phyloP scores from a whole-genome alignment of 208 protist species.

The Crithidia brevicula region DNA sequence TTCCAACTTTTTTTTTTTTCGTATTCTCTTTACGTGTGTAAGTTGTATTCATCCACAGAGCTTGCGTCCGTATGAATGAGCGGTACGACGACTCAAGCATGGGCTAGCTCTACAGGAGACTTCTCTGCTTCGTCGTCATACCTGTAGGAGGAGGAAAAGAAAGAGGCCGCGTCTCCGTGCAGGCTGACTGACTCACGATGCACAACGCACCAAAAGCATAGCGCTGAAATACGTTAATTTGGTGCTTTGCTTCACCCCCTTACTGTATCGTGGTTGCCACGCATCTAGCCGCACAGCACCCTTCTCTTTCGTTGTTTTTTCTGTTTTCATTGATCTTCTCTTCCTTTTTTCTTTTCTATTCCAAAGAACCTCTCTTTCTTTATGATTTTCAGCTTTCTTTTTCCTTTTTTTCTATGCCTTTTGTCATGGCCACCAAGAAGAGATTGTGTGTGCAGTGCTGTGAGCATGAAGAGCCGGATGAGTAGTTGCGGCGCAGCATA shows the following conservation, averaged over 20 bases:
- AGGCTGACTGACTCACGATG: too few relatives aligned
- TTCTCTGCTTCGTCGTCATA: slow-evolving; percentile 1
- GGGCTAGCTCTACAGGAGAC: slow-evolving; percentile 24
- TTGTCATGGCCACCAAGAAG: too few relatives aligned
- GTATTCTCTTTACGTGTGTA: background rate
- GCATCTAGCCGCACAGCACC: background rate
- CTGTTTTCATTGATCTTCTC: background rate
- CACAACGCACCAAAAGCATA: background rate
- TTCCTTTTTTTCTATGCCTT: background rate
- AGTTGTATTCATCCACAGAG: background rate
- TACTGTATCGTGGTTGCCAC: too few relatives aligned
- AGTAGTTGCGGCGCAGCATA: too few relatives aligned
- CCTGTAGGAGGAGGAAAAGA: background rate
- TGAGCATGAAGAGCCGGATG: too few relatives aligned
- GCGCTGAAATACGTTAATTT: background rate
- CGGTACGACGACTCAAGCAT: background rate
- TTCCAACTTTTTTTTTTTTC: slow-evolving; percentile 2
- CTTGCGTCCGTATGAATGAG: background rate
- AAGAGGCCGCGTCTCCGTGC: background rate
- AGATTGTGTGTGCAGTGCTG: too few relatives aligned
- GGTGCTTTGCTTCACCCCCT: background rate
- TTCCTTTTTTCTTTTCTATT: background rate
- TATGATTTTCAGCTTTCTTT: background rate
- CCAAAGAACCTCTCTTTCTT: background rate
- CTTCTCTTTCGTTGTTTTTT: background rate